Evolutionary conservation across 768 basidiomycete genomes (phyloP).

Genomic region (button mushroom (Agaricus bisporus)): DNA sequence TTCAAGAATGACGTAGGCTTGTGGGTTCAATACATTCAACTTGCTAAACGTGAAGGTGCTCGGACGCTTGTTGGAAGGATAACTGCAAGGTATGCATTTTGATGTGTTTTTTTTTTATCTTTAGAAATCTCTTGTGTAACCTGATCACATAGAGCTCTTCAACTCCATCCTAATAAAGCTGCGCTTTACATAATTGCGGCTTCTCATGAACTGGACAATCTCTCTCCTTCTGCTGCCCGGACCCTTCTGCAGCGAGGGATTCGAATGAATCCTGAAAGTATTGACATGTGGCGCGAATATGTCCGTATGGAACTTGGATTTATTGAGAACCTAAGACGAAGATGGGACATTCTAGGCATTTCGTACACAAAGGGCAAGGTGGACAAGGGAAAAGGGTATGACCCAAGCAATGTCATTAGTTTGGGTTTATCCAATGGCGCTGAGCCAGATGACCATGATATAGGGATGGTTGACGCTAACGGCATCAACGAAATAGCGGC

Average conservation of each 20-base stretch:
- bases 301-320: slow-evolving; percentile 87
- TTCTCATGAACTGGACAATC: slow-evolving; percentile 70
- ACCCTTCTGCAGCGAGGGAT: slow-evolving; percentile 82
- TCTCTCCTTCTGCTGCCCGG: slow-evolving; percentile 74
- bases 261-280: slow-evolving; percentile 64
- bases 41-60: slow-evolving; percentile 78
- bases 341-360: slow-evolving; percentile 81
- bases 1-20: slow-evolving; percentile 85
- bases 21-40: slow-evolving; percentile 85
- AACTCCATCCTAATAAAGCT: slow-evolving; percentile 76
- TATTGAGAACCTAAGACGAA: slow-evolving; percentile 68
- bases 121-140: slow-evolving; percentile 8
- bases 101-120: slow-evolving; percentile 4
- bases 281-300: slow-evolving; percentile 85
- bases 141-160: slow-evolving; percentile 56
- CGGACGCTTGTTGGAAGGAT: slow-evolving; percentile 75
- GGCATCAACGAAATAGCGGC: slow-evolving; percentile 23
- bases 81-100: slow-evolving; percentile 59
- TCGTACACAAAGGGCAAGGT: slow-evolving; percentile 10
- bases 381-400: slow-evolving; percentile 23
- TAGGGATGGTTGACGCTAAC: slow-evolving; percentile 18
- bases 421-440: slow-evolving; percentile 8
- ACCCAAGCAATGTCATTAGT: slow-evolving; percentile 18
- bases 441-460: slow-evolving; percentile 17
- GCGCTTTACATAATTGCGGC: slow-evolving; percentile 82